Conservation (phyloP, 1,284 basidiomycete species). For the Neolentinus lepideus region DNA sequence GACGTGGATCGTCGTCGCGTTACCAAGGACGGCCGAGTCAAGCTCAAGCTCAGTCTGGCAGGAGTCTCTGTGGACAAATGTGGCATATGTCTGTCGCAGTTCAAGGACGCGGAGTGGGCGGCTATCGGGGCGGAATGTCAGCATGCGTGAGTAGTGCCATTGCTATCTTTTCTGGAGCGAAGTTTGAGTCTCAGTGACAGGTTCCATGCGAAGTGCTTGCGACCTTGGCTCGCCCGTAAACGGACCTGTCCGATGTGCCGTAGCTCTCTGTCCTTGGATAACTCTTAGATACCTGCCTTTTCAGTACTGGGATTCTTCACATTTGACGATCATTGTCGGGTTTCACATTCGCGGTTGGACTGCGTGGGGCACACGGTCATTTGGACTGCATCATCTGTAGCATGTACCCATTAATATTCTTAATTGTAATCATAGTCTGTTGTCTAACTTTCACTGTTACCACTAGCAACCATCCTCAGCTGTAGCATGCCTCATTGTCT, state of each 20-base stretch:
- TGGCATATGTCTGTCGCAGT: constrained; percentile 74
- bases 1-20: constrained; percentile 60
- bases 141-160: constrained; percentile 45
- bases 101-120: constrained; percentile 52
- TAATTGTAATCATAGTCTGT: background rate
- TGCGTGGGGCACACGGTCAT: background rate
- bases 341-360: background rate
- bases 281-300: background rate
- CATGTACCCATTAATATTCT: background rate
- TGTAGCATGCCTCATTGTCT: too few relatives aligned
- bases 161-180: background rate
- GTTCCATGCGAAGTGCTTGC: constrained; percentile 51
- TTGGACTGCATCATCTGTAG: background rate
- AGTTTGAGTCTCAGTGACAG: constrained; percentile 15
- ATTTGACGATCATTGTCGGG: background rate
- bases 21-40: constrained; percentile 66
- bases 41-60: constrained; percentile 69
- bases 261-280: background rate
- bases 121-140: constrained; percentile 60
- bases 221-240: background rate
- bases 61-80: constrained; percentile 74
- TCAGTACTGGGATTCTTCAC: background rate
- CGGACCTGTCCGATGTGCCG: background rate
- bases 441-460: too few relatives aligned
- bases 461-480: too few relatives aligned